Conservation (phyloP, 345 rosid species). For the Lepidium africanum region DNA sequence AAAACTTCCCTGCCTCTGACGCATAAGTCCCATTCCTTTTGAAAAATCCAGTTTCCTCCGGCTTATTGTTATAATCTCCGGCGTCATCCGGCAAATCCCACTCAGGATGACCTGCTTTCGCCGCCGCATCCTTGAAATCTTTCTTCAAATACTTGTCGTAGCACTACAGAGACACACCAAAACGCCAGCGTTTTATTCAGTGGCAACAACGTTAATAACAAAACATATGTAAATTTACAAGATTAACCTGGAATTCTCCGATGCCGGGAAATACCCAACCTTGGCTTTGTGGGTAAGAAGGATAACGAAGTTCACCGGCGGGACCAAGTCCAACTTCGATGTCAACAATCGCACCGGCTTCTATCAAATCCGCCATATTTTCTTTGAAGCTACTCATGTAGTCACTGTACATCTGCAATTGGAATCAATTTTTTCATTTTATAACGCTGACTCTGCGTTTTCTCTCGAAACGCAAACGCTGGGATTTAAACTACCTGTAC, state of each 20-base stretch:
- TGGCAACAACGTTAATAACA: too few species aligned
- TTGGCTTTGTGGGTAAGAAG: constrained; percentile 65
- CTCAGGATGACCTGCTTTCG: constrained; percentile 58
- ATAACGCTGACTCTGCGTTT: not conserved
- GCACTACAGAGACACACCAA: constrained; percentile 37
- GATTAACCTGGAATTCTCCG: constrained; percentile 71
- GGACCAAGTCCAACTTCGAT: constrained; percentile 86
- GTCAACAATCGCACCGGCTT: constrained; percentile 50
- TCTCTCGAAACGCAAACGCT: not conserved
- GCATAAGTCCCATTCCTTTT: constrained; percentile 49
- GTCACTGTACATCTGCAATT: constrained; percentile 51
- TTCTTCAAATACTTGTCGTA: constrained; percentile 57
- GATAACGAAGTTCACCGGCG: constrained; percentile 78
- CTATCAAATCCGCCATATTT: constrained; percentile 52
- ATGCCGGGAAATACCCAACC: constrained; percentile 84
- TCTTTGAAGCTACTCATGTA: constrained; percentile 74
- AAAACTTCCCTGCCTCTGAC: constrained; percentile 56
- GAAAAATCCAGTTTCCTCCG: constrained; percentile 47
- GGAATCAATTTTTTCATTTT: not conserved
- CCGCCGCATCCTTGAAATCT: constrained; percentile 60
- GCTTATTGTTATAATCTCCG: constrained; percentile 14
- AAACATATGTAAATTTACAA: not conserved
- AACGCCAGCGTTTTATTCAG: not conserved
- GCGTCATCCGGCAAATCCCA: constrained; percentile 76
- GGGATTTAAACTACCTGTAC: constrained; percentile 37